Evolutionary conservation across 805 yeast species (phyloP).

Genomic region (Cyberlindnera nakhonratchasimensis): DNA sequence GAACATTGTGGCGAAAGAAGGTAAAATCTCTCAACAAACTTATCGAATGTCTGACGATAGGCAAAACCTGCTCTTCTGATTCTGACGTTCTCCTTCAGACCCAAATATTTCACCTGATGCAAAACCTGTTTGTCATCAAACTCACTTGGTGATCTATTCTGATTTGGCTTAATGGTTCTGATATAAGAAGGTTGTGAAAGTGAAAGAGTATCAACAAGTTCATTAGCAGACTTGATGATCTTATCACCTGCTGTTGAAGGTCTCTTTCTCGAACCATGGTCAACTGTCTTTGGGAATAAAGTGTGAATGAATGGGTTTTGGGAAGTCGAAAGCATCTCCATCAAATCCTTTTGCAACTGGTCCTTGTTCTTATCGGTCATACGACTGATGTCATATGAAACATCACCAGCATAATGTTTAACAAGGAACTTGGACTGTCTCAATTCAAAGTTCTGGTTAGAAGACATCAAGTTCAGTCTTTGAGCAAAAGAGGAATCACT

Average conservation of each 20-base stretch:
- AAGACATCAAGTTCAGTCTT: slow-evolving; percentile 77
- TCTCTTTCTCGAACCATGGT: slow-evolving; percentile 67
- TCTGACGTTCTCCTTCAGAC: slow-evolving; percentile 94
- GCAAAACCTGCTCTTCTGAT: slow-evolving; percentile 99
- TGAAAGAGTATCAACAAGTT: slow-evolving; percentile 82
- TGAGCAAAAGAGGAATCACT: slow-evolving; percentile 96
- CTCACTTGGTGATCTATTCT: slow-evolving; percentile 84
- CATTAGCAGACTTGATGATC: slow-evolving; percentile 88
- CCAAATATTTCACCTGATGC: slow-evolving; percentile 93
- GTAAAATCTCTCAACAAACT: slow-evolving; percentile 92
- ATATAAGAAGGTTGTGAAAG: slow-evolving; percentile 93
- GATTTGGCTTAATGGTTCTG: slow-evolving; percentile 96
- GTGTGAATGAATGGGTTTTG: slow-evolving; percentile 56
- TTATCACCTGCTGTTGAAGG: slow-evolving; percentile 97
- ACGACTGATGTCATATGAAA: slow-evolving; percentile 79
- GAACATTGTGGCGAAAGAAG: slow-evolving; percentile 84
- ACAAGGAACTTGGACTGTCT: slow-evolving; percentile 84
- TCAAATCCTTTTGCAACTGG: slow-evolving; percentile 81
- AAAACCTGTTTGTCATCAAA: slow-evolving; percentile 86
- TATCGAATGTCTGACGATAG: slow-evolving; percentile 93
- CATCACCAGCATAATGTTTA: slow-evolving; percentile 99
- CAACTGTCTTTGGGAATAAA: slow-evolving; percentile 63
- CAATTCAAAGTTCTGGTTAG: slow-evolving; percentile 84
- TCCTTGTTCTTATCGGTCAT: slow-evolving; percentile 98
- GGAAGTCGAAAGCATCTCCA: slow-evolving; percentile 74